Base-by-base conservation (phyloP, 768 basidiomycete species). In the Trametes cubensis region DNA sequence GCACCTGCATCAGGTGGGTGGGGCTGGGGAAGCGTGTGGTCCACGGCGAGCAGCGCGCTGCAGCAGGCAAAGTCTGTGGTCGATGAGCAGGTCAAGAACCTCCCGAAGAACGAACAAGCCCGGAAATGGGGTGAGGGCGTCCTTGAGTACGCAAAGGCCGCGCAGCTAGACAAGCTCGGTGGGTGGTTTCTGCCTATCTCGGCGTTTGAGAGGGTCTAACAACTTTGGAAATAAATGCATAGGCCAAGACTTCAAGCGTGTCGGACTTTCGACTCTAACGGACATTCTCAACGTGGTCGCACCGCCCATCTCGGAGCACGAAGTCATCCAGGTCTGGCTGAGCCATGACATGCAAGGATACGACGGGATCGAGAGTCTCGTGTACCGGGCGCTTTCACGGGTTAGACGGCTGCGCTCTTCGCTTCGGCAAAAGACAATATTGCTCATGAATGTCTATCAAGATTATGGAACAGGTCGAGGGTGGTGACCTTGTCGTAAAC, bases 261-360 rank as follows among this genome's bases (percentile, higher is more conserved):
- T 91, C 26, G 93, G 94, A 28, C 77, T 95, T 40, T 94, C 92
- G 11, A 94, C 95, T 3, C 78, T 98, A 26, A 92, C 86, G 2
- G 95, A 96, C 60, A 88, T 99, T 58, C 79, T 99, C 53, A 96
- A 98, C 72, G 96, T 90, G 28, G 96, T 99, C 62, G 97, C 97
- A 0, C 97, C 97, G 44, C 97, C 97, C 14, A 98, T 98, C 69
- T 92, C 95, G 25, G 95, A 96, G 73, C 96, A 98, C 72, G 97
- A 99, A 75, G 94, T 98, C 17, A 95, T 99, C 65, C 87, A 97
- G 72, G 88, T 99, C 8, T 94, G 92, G 90, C 78, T 99, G 41
- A 90, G 89, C 70, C 95, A 98, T 76, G 95, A 97, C 67, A 95
- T 99, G 95, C 81, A 84, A 65, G 97, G 97, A 18, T 98, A 96